Evolutionary conservation across 225 moss, liverwort and hornwort genomes (phyloP).

Genomic region (Polytrichum formosum): DNA sequence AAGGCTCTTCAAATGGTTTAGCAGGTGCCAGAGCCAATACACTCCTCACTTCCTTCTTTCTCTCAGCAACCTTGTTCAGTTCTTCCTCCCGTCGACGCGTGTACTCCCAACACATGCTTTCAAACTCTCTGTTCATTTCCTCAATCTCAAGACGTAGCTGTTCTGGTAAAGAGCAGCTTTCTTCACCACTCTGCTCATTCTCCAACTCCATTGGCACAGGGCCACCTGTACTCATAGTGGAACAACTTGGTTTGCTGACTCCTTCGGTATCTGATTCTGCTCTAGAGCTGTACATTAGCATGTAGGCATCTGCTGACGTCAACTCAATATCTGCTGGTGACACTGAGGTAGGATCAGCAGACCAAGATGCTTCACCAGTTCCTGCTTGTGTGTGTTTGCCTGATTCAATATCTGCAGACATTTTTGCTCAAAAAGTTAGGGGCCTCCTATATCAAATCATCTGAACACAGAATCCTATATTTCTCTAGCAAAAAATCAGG

Average conservation of each 20-base stretch:
- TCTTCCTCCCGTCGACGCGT: slow-evolving; percentile 72
- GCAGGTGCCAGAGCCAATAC: slow-evolving; percentile 67
- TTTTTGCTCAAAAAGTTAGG: slow-evolving; percentile 38
- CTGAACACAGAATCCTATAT: too few relatives aligned
- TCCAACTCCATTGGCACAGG: slow-evolving; percentile 50
- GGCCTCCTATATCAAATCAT: slow-evolving; percentile 24
- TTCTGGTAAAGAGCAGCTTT: slow-evolving; percentile 62
- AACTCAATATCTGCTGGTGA: slow-evolving; percentile 36
- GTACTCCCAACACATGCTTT: slow-evolving; percentile 71
- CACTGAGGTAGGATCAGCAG: slow-evolving; percentile 36
- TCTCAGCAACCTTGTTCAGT: slow-evolving; percentile 62
- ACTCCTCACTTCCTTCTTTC: slow-evolving; percentile 75
- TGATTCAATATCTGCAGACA: slow-evolving; percentile 53
- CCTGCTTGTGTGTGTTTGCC: slow-evolving; percentile 29
- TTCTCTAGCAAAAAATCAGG: too few relatives aligned
- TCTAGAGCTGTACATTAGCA: slow-evolving; percentile 89
- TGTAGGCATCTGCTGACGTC: slow-evolving; percentile 98
- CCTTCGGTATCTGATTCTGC: slow-evolving; percentile 38
- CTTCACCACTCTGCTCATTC: slow-evolving; percentile 27
- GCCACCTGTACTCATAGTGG: slow-evolving; percentile 18
- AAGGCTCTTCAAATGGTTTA: slow-evolving; percentile 65
- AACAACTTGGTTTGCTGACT: slow-evolving; percentile 19
- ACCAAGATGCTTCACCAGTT: slow-evolving; percentile 40
- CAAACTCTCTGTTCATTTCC: slow-evolving; percentile 82
- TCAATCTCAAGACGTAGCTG: slow-evolving; percentile 78